phyloP scores from a whole-genome alignment of 139 green algal genomes.

The Micractinium sp. region DNA sequence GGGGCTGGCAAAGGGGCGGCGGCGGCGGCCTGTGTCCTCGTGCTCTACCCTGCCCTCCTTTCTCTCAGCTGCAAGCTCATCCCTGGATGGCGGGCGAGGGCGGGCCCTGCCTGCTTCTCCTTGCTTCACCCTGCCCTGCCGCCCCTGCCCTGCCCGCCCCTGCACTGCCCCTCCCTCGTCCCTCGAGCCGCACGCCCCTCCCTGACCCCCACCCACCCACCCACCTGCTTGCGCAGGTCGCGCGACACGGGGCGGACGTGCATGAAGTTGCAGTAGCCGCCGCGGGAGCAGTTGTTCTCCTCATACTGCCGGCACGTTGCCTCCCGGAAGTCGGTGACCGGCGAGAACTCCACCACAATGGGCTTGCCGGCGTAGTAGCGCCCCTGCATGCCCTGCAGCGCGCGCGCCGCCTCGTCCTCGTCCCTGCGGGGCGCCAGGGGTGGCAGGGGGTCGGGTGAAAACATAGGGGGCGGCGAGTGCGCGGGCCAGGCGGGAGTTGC shows the following conservation, averaged over 20 bases:
- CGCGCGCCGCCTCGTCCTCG: slow-evolving; percentile 68
- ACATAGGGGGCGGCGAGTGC: not conserved
- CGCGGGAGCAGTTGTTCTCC: slow-evolving; percentile 95
- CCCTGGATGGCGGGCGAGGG: no score
- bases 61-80: no score
- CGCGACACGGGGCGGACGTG: slow-evolving; percentile 93
- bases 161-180: not conserved
- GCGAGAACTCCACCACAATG: slow-evolving; percentile 94
- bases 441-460: not conserved
- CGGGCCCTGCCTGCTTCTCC: no score
- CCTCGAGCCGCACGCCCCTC: not conserved
- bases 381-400: slow-evolving; percentile 70
- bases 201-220: not conserved
- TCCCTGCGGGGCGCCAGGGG: not conserved
- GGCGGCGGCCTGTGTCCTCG: no score
- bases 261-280: slow-evolving; percentile 99
- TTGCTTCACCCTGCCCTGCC: no score
- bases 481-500: not conserved
- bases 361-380: slow-evolving; percentile 91
- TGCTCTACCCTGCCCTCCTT: no score
- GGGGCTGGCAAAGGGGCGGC: not conserved
- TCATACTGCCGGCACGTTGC: slow-evolving; percentile 95
- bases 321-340: slow-evolving; percentile 98
- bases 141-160: no score
- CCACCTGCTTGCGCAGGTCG: slow-evolving; percentile 56